These are phyloP conservation scores for Pichia cabralensis DNA, from an alignment of 805 yeast species.

Conservation along the genomic window DNA sequence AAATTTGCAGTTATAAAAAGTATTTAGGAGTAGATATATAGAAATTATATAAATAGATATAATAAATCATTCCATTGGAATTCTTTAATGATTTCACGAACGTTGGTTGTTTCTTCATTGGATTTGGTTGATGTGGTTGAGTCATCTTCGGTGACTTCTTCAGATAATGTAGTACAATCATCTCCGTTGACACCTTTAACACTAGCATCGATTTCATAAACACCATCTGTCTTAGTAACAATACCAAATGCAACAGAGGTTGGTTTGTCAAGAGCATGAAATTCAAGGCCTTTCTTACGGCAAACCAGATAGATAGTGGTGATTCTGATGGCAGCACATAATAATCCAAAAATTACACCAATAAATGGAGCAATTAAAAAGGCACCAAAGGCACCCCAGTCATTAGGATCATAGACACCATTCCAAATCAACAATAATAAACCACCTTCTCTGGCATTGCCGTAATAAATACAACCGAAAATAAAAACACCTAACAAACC, in stretches of 20 bases:
- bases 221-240: constrained; percentile 8
- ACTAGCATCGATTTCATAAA: constrained; percentile 8
- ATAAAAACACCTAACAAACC: constrained; percentile 72
- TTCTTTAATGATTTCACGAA: constrained; percentile 8
- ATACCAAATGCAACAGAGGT: constrained; percentile 11
- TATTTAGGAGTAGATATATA: too few relatives aligned
- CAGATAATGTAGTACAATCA: too few relatives aligned
- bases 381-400: constrained; percentile 95
- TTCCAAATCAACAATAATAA: constrained; percentile 62
- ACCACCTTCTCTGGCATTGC: constrained; percentile 67
- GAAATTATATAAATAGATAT: constrained; percentile 9
- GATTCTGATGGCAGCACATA: constrained; percentile 42
- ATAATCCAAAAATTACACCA: constrained; percentile 50
- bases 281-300: constrained; percentile 28
- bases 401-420: constrained; percentile 66
- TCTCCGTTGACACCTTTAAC: constrained; percentile 4
- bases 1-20: too few relatives aligned
- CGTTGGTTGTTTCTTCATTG: constrained; percentile 1
- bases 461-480: constrained; percentile 76
- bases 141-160: constrained; percentile 8
- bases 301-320: constrained; percentile 24
- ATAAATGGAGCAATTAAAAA: constrained; percentile 86
- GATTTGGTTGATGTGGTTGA: not conserved
- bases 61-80: constrained; percentile 9
- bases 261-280: constrained; percentile 37